Evolutionary conservation across 2,329 filamentous ascomycete species (phyloP), one percentile per base, ranked within the genome.

Genomic region (Colletotrichum sidae): DNA sequence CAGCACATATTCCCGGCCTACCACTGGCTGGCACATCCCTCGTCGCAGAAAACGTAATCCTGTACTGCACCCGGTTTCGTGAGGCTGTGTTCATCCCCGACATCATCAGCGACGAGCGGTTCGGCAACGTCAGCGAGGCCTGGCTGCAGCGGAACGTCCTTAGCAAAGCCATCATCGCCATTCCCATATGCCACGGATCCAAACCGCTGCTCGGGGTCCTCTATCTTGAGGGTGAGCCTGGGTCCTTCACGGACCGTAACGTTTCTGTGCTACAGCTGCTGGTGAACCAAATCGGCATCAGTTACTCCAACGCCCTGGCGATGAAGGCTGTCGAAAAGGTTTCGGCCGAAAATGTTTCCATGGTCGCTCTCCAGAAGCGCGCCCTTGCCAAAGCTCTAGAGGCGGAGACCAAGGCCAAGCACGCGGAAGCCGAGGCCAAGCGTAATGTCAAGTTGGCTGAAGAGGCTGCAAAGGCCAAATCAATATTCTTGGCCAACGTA

Each of bases 401-500:
- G 66, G 90, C 92, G 0, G 91, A 94, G 75, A 85, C 85, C 66
- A 93, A 94, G 75, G 92, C 92, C 9, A 93, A 93, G 75, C 81
- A 86, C 56, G 92, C 92, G 1, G 91, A 94, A 74, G 88, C 90
- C 0, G 88, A 93, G 73, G 92, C 92, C 8, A 88, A 92, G 73
- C 87, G 90, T 66, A 93, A 93, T 74, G 91, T 94, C 74, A 90
- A 92, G 77, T 84, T 94, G 44, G 93, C 93, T 13, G 92, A 95
- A 74, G 92, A 95, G 75, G 92, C 92, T 10, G 91, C 92, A 25
- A 93, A 92, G 76, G 92, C 92, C 44, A 95, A 95, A 75, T 91
- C 89, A 2, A 92, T 94, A 62, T 95, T 95, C 78, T 80, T 92
- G 49, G 90, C 90, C 45, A 92, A 92, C 68, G 92, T 95, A 69